phyloP scores from a whole-genome alignment of 2,329 filamentous ascomycete species.

The Phaeophleospora eucalypticola region DNA sequence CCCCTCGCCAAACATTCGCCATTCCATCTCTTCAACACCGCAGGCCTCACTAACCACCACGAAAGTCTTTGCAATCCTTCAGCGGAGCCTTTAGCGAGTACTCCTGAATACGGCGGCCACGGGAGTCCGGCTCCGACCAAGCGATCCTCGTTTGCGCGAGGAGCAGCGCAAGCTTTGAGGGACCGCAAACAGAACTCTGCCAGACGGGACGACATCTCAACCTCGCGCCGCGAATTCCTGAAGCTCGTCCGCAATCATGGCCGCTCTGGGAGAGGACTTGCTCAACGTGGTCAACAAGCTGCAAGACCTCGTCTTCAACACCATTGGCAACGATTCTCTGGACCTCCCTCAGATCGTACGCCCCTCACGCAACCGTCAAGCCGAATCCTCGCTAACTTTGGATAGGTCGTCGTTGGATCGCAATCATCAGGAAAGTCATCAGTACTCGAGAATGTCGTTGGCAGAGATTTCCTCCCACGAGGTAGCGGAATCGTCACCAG shows the following conservation, averaged over 20 bases:
- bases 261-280: conserved; percentile 91
- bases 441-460: conserved; percentile 97
- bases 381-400: conserved; percentile 4
- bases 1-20: no score
- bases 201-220: not conserved
- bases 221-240: not conserved
- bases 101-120: no score
- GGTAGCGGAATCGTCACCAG: conserved; percentile 96
- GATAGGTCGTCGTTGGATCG: conserved; percentile 92
- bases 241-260: conserved; percentile 54
- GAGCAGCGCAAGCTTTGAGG: not conserved
- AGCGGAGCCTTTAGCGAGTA: no score
- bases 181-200: not conserved
- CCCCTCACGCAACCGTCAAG: conserved; percentile 8
- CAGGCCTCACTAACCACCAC: no score
- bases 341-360: conserved; percentile 96
- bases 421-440: conserved; percentile 98
- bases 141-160: not conserved
- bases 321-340: conserved; percentile 96
- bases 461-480: conserved; percentile 91
- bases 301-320: conserved; percentile 98
- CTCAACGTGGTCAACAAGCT: conserved; percentile 95
- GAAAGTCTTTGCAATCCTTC: no score
- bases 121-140: not conserved
- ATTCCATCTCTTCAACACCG: no score